These are phyloP conservation scores for Globisporangium irregulare DNA, from an alignment of 352 stramenopile species.

Conservation along the genomic window DNA sequence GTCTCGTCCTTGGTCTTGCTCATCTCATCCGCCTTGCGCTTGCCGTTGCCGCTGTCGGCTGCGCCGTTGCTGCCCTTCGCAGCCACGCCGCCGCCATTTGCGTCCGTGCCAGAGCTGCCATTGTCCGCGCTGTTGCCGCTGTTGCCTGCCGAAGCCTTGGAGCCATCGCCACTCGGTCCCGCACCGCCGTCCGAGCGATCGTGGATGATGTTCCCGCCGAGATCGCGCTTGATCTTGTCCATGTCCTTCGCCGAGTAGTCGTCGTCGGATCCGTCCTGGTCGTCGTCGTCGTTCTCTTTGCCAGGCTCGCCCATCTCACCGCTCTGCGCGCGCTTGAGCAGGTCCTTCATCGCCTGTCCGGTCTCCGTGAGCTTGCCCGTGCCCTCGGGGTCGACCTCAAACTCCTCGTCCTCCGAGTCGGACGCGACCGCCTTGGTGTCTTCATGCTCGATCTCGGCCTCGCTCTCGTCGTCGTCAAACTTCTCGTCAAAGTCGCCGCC, in stretches of 20 bases:
- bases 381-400: constrained; percentile 63
- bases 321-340: constrained; percentile 76
- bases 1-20: constrained; percentile 42
- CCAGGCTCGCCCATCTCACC: constrained; percentile 59
- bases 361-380: constrained; percentile 79
- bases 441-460: constrained; percentile 78
- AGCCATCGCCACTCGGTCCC: constrained; percentile 16
- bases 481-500: constrained; percentile 87
- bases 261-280: constrained; percentile 54
- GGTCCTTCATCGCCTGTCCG: constrained; percentile 79
- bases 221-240: constrained; percentile 75
- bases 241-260: constrained; percentile 80
- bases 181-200: constrained; percentile 36
- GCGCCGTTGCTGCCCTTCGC: constrained; percentile 25
- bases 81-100: constrained; percentile 7
- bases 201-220: constrained; percentile 80
- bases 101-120: constrained; percentile 17
- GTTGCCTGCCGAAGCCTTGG: constrained; percentile 20
- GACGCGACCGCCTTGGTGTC: constrained; percentile 62
- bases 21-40: constrained; percentile 47
- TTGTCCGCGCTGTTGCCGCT: constrained; percentile 11
- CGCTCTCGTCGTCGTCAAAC: constrained; percentile 85
- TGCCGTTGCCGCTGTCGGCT: constrained; percentile 26
- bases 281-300: constrained; percentile 64
- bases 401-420: constrained; percentile 77